These are phyloP conservation scores for Suillus cothurnatus DNA, from an alignment of 768 basidiomycete species.

Conservation along the genomic window DNA sequence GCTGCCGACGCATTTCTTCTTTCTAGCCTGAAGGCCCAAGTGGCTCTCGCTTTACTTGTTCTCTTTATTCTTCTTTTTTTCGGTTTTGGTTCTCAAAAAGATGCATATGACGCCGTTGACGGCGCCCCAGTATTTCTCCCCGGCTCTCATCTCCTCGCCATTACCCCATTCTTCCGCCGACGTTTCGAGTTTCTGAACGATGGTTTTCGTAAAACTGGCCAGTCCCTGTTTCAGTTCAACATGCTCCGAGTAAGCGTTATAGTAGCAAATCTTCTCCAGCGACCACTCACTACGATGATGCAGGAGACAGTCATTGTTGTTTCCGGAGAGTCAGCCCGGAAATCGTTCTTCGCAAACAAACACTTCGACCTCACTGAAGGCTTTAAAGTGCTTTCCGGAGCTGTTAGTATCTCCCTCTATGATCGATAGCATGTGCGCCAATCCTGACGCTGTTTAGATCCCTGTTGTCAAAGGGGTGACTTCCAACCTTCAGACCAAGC, in stretches of 20 bases:
- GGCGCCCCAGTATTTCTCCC: conserved; percentile 56
- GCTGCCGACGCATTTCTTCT: conserved; percentile 39
- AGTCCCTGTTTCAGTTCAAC: conserved; percentile 68
- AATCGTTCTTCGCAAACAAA: conserved; percentile 69
- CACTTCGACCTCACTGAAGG: conserved; percentile 78
- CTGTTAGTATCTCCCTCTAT: conserved; percentile 47
- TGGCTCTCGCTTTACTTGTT: conserved; percentile 35
- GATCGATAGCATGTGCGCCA: conserved; percentile 13
- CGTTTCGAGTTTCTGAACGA: conserved; percentile 75
- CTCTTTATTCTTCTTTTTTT: conserved; percentile 43
- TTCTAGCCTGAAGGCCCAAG: conserved; percentile 35
- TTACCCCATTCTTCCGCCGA: conserved; percentile 66
- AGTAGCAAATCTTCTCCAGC: background rate
- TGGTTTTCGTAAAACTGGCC: conserved; percentile 69
- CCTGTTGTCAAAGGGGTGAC: conserved; percentile 78
- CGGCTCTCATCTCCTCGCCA: conserved; percentile 56
- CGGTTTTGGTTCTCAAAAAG: conserved; percentile 41
- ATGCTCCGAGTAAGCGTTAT: conserved; percentile 57
- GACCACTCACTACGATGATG: conserved; percentile 18
- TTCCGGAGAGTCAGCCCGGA: conserved; percentile 71
- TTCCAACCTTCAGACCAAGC: conserved; percentile 62
- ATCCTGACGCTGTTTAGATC: conserved; percentile 47
- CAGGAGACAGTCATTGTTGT: conserved; percentile 77
- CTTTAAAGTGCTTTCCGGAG: conserved; percentile 78
- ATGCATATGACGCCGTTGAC: conserved; percentile 45